A percentile compares a stretch with the other conserved stretches of the same genome.
Evolutionary conservation across 2,329 filamentous ascomycete species (phyloP).

Genomic region (Shiraia sp.): DNA sequence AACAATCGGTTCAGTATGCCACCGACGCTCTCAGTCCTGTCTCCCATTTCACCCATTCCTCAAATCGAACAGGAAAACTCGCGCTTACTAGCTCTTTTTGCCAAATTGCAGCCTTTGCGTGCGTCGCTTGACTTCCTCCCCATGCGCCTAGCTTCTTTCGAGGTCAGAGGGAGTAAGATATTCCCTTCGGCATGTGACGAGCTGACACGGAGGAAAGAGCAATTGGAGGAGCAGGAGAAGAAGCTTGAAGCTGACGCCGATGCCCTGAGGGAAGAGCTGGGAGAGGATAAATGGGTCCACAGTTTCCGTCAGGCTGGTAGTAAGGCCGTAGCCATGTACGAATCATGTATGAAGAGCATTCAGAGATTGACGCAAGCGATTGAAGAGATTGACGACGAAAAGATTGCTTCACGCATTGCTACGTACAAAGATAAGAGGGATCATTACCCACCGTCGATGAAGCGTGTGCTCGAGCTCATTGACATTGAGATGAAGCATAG

Average conservation of each 20-base stretch:
- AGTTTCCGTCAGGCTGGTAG: conserved; percentile 92
- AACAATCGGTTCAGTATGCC: conserved; percentile 72
- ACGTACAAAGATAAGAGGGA: conserved; percentile 93
- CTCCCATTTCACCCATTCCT: conserved; percentile 62
- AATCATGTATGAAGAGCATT: conserved; percentile 88
- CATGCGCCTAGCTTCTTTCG: conserved; percentile 89
- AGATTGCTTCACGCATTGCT: conserved; percentile 68
- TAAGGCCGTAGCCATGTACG: conserved; percentile 95
- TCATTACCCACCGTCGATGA: conserved; percentile 92
- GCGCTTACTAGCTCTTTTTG: conserved; percentile 85
- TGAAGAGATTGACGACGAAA: conserved; percentile 73
- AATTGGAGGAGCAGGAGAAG: conserved; percentile 82
- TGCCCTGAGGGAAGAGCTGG: conserved; percentile 82
- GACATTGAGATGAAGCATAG: conserved; percentile 94
- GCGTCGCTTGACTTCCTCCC: conserved; percentile 94
- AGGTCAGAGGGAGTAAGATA: conserved; percentile 71
- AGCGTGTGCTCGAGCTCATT: conserved; percentile 87
- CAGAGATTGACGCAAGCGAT: conserved; percentile 79
- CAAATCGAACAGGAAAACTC: conserved; percentile 76
- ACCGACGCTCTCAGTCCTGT: conserved; percentile 60
- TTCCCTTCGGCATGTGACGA: conserved; percentile 94
- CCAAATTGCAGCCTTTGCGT: conserved; percentile 89
- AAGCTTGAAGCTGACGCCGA: conserved; percentile 90
- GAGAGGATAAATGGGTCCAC: conserved; percentile 93
- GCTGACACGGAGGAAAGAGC: conserved; percentile 72